Conservation (phyloP, 164 flowering plant genomes). For the Macadamia integrifolia region DNA sequence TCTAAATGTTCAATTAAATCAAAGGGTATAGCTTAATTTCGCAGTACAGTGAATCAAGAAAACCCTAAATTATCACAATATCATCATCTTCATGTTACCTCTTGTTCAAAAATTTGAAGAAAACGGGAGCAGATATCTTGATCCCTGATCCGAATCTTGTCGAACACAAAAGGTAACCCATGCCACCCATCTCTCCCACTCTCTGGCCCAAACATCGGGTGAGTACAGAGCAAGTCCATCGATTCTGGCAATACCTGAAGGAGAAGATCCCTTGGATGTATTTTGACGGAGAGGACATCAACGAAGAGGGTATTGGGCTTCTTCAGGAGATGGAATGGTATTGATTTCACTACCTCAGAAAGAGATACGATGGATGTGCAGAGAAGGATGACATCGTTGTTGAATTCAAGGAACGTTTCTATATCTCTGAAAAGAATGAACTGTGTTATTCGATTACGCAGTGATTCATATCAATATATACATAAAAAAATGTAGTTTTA, state of each 20-base stretch:
- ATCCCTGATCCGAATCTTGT: slow-evolving; percentile 53
- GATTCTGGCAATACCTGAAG: slow-evolving; percentile 49
- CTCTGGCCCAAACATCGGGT: slow-evolving; percentile 87
- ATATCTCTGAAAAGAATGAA: slow-evolving; percentile 18
- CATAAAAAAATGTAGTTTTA: not conserved
- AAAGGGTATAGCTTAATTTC: too few species aligned
- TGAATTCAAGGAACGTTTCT: slow-evolving; percentile 29
- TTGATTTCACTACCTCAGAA: slow-evolving; percentile 32
- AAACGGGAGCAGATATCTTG: slow-evolving; percentile 39
- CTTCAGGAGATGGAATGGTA: slow-evolving; percentile 39
- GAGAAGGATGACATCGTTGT: slow-evolving; percentile 54
- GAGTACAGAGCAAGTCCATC: slow-evolving; percentile 65
- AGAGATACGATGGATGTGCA: slow-evolving; percentile 67
- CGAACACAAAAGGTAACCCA: slow-evolving; percentile 47
- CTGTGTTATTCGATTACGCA: too few species aligned
- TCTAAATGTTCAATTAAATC: too few species aligned
- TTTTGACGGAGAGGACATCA: slow-evolving; percentile 80
- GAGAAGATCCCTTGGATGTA: slow-evolving; percentile 48
- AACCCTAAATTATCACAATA: too few species aligned
- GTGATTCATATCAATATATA: not conserved
- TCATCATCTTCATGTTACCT: slow-evolving; percentile 25
- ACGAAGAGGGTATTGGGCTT: slow-evolving; percentile 41
- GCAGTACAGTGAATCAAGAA: too few species aligned
- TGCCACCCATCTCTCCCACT: slow-evolving; percentile 75
- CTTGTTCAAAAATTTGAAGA: slow-evolving; percentile 48